Evolutionary conservation across 2,329 filamentous ascomycete species (phyloP).

Genomic region (Trichoderma oligosporum): DNA sequence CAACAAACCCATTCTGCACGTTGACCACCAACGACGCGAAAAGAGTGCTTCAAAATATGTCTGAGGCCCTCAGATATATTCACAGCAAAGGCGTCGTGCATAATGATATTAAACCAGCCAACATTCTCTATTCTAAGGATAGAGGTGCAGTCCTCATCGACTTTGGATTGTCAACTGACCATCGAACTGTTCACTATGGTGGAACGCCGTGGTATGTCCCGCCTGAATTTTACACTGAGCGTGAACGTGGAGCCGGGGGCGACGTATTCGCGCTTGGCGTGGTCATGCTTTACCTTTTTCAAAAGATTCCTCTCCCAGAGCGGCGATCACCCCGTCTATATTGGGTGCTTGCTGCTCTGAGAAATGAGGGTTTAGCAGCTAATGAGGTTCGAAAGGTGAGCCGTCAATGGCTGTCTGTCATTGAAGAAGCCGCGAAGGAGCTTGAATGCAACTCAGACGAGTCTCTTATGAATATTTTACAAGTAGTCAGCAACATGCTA

Average conservation of each 20-base stretch:
- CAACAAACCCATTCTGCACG: background rate
- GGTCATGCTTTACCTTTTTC: constrained; percentile 2
- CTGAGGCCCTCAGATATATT: constrained; percentile 22
- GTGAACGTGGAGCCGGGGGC: background rate
- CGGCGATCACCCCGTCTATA: background rate
- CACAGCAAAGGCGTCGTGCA: constrained; percentile 13
- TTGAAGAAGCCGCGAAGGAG: background rate
- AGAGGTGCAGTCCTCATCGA: constrained; percentile 18
- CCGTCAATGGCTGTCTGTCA: background rate
- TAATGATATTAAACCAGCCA: constrained; percentile 23
- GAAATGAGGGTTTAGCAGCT: background rate
- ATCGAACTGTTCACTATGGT: rapidly evolving
- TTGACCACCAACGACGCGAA: background rate
- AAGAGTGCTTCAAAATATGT: constrained; percentile 20
- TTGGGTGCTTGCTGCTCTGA: background rate
- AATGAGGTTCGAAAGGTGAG: background rate
- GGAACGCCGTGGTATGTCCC: background rate
- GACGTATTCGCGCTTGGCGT: constrained; percentile 1
- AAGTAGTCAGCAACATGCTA: background rate
- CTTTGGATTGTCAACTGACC: background rate
- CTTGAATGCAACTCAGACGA: background rate
- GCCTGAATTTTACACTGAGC: background rate
- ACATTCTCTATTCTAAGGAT: constrained; percentile 19
- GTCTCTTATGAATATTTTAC: too few relatives aligned
- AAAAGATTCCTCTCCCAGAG: background rate